These are phyloP conservation scores for Amanita polypyramis DNA, from an alignment of 768 basidiomycete species.

Conservation along the genomic window DNA sequence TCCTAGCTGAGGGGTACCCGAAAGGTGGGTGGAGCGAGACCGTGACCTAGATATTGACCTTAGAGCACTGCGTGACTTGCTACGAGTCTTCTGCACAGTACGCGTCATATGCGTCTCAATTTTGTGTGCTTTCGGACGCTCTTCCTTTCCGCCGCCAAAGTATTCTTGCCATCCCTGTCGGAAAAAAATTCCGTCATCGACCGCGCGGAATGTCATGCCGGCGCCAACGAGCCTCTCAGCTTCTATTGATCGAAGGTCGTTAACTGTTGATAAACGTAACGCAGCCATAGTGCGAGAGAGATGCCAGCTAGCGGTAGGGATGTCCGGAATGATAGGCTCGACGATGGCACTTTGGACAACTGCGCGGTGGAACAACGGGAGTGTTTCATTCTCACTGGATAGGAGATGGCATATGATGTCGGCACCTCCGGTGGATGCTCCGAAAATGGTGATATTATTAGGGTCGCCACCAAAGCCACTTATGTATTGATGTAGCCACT, in stretches of 20 bases:
- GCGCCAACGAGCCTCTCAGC: conserved; percentile 46
- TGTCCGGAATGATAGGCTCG: conserved; percentile 50
- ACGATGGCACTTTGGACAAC: conserved; percentile 67
- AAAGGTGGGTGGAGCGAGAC: conserved; percentile 15
- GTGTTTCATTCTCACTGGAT: conserved; percentile 47
- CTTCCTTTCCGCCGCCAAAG: conserved; percentile 20
- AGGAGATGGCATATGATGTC: conserved; percentile 55
- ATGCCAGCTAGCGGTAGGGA: conserved; percentile 53
- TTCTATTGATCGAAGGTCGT: conserved; percentile 51
- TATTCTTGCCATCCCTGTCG: conserved; percentile 47
- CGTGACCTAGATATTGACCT: conserved; percentile 10
- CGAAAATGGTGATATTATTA: conserved; percentile 42
- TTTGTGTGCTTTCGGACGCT: conserved; percentile 12
- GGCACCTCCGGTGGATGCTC: conserved; percentile 40
- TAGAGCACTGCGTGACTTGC: not conserved
- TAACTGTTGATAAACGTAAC: conserved; percentile 42
- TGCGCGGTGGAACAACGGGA: conserved; percentile 60
- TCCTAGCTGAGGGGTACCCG: conserved; percentile 13
- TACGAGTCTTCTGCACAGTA: not conserved
- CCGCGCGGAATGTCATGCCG: conserved; percentile 39
- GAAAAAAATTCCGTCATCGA: conserved; percentile 67
- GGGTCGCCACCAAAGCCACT: conserved; percentile 60
- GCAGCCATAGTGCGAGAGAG: conserved; percentile 53
- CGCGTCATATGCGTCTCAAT: conserved; percentile 3
- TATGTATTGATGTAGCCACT: conserved; percentile 55